A percentile compares a stretch with the other conserved stretches of the same genome.
Evolutionary conservation across 192 early-diverging fungal species (phyloP).

Genomic region (Radiomyces spectabilis): DNA sequence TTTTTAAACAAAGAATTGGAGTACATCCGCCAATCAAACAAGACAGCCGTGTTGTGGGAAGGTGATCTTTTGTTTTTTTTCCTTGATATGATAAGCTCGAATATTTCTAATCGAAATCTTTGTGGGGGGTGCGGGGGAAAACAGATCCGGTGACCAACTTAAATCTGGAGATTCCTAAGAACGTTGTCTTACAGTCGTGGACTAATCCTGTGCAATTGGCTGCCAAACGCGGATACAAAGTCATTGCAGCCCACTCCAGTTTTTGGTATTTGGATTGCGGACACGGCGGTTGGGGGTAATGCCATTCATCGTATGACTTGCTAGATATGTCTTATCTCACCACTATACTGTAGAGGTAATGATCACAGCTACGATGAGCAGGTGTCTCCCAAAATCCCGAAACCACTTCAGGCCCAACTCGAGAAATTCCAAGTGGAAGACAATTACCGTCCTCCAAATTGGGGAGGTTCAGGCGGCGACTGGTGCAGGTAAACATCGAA

Average conservation of each 20-base stretch:
- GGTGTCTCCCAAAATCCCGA: conserved; percentile 10
- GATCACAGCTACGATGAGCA: conserved; percentile 43
- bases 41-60: conserved; percentile 71
- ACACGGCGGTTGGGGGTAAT: conserved; percentile 61
- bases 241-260: conserved; percentile 54
- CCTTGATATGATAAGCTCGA: too few species aligned
- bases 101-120: too few species aligned
- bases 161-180: conserved; percentile 38
- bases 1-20: conserved; percentile 44
- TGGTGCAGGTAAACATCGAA: conserved; percentile 50
- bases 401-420: conserved; percentile 23
- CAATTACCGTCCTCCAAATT: conserved; percentile 29
- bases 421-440: conserved; percentile 14
- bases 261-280: conserved; percentile 79
- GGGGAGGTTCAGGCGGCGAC: conserved; percentile 41
- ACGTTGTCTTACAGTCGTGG: conserved; percentile 67
- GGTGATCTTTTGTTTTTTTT: too few species aligned
- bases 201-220: conserved; percentile 54
- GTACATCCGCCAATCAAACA: conserved; percentile 29
- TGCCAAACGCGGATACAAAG: conserved; percentile 50
- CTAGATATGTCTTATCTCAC: neutral
- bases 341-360: conserved; percentile 41
- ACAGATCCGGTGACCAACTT: conserved; percentile 45
- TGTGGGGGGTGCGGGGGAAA: too few species aligned
- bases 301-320: neutral